A percentile compares a stretch with the other conserved stretches of the same genome.
phyloP scores from a whole-genome alignment of 208 protist species.

The Tritrichomonas musculus region DNA sequence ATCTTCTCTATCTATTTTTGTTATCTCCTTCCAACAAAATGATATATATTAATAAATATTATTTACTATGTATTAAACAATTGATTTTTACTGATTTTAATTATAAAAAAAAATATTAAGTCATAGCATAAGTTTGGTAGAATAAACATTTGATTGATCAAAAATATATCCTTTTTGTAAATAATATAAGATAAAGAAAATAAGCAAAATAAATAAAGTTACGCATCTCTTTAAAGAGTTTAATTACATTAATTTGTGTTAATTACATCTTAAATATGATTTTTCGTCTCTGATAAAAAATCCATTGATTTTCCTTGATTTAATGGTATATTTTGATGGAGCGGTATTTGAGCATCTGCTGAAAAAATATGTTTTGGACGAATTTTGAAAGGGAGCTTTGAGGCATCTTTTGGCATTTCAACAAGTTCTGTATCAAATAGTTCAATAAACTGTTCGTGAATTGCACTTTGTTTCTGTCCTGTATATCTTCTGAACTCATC shows the following conservation, averaged over 20 bases:
- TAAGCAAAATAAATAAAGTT: neutral
- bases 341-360: neutral
- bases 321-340: neutral
- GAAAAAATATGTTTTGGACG: neutral
- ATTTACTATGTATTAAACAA: too few relatives aligned
- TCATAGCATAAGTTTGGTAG: too few relatives aligned
- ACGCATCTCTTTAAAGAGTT: neutral
- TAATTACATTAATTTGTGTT: neutral
- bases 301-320: neutral
- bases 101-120: too few relatives aligned
- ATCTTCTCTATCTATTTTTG: too few relatives aligned
- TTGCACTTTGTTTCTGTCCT: constrained; percentile 62
- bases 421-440: constrained; percentile 95
- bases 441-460: constrained; percentile 98
- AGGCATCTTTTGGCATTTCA: neutral
- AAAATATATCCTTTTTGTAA: too few relatives aligned
- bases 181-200: neutral
- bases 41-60: too few relatives aligned
- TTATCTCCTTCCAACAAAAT: too few relatives aligned
- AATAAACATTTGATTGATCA: too few relatives aligned
- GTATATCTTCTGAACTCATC: constrained; percentile 91
- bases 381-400: constrained; percentile 3
- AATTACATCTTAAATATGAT: neutral
- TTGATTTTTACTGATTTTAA: too few relatives aligned
- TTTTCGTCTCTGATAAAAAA: neutral